Evolutionary conservation across 176 grass and related monocot species (phyloP), one percentile per base, ranked within the genome.

Genomic region (Oryza nivara): DNA sequence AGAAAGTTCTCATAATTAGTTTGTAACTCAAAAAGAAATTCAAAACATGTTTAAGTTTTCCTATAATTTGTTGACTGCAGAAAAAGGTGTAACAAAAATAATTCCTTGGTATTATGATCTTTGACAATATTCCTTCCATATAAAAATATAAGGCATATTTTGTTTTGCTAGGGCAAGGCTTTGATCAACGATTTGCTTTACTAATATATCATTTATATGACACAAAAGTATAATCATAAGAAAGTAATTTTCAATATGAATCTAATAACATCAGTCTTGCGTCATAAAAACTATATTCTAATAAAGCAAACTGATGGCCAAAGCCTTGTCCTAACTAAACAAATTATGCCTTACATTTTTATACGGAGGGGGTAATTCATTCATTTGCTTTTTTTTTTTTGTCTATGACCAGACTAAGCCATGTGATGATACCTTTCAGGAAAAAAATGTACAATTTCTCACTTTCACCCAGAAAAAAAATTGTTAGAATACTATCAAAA

Each of bases 11-110:
- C 35, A 76, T 70, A 47, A 70, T 48, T 51, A 77, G 9, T 47
- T 40, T 26, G 47, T 71, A 44, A 44, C 43, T 44, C 2, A 2
- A 10, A 44, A 34, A 22, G 34, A 54, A 54, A 54, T 11, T 46
- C 69, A 83, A 46, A 74, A 26, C 73, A 82, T 20, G 38, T 64
- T 48, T 7, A 41, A 30, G 51, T 45, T 40, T 52, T 19, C 76
- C 26, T 65, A 46, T 73, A 73, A 73, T 38, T 85, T 63, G 38
- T 20, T 78, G 70, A 47, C 69, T 52, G 35, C 66, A 80, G 7
- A 56, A 61, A 80, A 63, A 74, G 15, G 30, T 17, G 68, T 17
- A 82, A 82, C 79, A 12, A 83, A 52, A 32, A 52, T 63, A 61
- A 71, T 35, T 82, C 40, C 30, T 13, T 63, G 13, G 22, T 38